These are phyloP conservation scores for Eucalyptus pauciflora DNA, from an alignment of 345 rosid genomes.

Conservation along the genomic window DNA sequence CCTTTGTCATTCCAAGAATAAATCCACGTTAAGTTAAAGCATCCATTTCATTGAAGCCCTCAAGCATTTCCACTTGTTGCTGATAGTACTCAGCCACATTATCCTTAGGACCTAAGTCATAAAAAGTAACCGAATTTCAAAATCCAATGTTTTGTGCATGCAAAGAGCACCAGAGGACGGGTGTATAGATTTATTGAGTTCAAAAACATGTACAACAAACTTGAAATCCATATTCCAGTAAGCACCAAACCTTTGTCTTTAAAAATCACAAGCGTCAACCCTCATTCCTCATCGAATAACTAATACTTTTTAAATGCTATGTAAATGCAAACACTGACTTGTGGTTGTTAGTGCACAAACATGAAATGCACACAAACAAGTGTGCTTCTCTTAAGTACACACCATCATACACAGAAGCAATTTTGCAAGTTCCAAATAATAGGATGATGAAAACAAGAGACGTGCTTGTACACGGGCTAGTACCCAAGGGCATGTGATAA, in stretches of 20 bases:
- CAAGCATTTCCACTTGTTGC: constrained; percentile 95
- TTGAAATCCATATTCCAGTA: neutral
- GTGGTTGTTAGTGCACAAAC: too few relatives aligned
- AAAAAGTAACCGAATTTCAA: neutral
- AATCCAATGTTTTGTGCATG: neutral
- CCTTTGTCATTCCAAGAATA: constrained; percentile 84
- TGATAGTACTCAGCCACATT: constrained; percentile 88
- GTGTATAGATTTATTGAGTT: neutral
- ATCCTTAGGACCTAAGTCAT: constrained; percentile 63
- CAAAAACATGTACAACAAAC: neutral
- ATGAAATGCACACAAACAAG: too few relatives aligned
- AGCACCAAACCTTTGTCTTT: neutral
- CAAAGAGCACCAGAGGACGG: neutral
- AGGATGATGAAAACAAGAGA: too few relatives aligned
- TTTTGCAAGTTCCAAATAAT: too few relatives aligned
- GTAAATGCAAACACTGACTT: too few relatives aligned
- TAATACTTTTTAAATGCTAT: neutral
- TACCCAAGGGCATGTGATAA: too few relatives aligned
- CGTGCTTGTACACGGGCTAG: too few relatives aligned
- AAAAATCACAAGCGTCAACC: neutral
- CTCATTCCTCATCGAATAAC: neutral
- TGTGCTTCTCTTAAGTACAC: too few relatives aligned
- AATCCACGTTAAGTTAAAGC: constrained; percentile 86
- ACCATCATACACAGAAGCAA: too few relatives aligned
- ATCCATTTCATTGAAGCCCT: constrained; percentile 96